Conservation (phyloP, 345 rosid genomes). For the Aquilaria malaccensis region DNA sequence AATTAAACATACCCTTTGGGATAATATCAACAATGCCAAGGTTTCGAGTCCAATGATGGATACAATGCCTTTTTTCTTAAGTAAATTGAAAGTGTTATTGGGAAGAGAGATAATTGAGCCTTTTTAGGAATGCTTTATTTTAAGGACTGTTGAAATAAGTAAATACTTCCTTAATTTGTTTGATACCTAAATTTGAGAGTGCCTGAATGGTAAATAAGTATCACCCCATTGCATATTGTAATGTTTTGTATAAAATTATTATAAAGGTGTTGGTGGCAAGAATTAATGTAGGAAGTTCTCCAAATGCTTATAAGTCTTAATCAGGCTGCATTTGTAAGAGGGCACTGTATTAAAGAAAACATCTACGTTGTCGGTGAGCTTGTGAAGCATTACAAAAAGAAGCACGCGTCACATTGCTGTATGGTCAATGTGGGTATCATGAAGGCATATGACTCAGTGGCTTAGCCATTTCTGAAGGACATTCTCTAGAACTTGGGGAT, state of each 20-base stretch:
- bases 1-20: background rate
- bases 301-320: too few relatives aligned
- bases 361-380: background rate
- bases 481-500: background rate
- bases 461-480: background rate
- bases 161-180: background rate
- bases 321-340: background rate
- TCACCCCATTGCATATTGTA: background rate
- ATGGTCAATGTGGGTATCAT: background rate
- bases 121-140: background rate
- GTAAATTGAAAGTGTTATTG: background rate
- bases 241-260: too few relatives aligned
- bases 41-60: background rate
- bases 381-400: background rate
- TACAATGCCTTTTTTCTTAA: background rate
- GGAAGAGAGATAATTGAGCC: background rate
- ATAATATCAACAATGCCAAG: too few relatives aligned
- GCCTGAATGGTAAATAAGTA: background rate
- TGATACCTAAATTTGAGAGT: background rate
- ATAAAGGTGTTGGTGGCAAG: too few relatives aligned
- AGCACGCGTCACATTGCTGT: background rate
- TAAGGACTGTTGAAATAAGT: background rate
- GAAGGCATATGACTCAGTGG: background rate
- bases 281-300: background rate
- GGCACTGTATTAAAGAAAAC: background rate